Base-by-base conservation (phyloP, 108 stramenopile species). In the Nitzschia inconspicua region DNA sequence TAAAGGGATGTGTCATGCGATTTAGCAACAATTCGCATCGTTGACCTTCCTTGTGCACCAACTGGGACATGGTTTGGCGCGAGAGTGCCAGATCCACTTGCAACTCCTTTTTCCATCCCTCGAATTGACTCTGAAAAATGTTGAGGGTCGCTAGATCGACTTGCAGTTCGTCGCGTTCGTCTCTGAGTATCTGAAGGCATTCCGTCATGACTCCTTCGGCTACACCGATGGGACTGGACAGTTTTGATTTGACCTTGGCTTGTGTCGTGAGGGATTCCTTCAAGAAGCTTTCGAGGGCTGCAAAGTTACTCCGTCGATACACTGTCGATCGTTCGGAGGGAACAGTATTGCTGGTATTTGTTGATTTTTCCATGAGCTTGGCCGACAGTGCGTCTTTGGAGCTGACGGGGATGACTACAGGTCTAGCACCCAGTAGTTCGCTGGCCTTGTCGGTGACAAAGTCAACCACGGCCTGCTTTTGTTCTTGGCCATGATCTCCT, bases 221-320 rank as follows among this genome's bases (percentile, higher is more conserved):
- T 11, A 89, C 86, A 47, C 86, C 85, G 9, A 92, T 57, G 3
- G 91, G 91, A 78, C 80, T 89, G 8, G 75, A 47, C 39, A 93
- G 62, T 59, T 93, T 93, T 11, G 85, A 71, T 66, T 83, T 66
- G 20, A 93, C 62, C 55, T 82, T 89, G 28, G 86, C 78, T 34
- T 87, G 73, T 7, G 74, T 74, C 23, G 88, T 84, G n/a, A 93
- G 63, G 25, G 80, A 82, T 18, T 81, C 82, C 31, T 61, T 69
- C 23, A 93, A 44, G 51, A 84, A 93, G 27, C 65, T 55, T 75
- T 92, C 85, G 20, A 92, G 47, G 7, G 43, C 31, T 29, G 41
- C 69, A 65, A 92, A 87, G 47, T 87, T 83, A 19, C 78, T 79
- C 28, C 80, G 53, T 28, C 75, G 63, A 84, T 87, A 88, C 2